These are phyloP conservation scores for Aphanomyces invadans DNA, from an alignment of 352 stramenopile genomes.

Conservation along the genomic window DNA sequence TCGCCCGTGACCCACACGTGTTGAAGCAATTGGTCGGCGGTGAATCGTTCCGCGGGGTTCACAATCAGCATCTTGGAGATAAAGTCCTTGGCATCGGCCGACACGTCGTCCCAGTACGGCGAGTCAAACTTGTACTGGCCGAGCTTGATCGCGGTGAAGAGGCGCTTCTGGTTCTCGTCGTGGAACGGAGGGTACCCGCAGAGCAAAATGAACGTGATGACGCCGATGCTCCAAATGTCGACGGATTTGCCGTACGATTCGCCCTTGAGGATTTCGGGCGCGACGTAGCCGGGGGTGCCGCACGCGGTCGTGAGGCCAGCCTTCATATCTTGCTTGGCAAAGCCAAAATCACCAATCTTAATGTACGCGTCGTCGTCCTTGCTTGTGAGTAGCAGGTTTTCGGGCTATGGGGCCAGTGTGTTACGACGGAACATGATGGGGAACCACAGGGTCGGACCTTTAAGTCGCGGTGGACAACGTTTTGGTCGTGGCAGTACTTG, in stretches of 20 bases:
- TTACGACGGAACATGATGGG: slow-evolving; percentile 72
- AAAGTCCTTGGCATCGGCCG: slow-evolving; percentile 84
- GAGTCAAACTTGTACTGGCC: slow-evolving; percentile 84
- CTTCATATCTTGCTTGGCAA: slow-evolving; percentile 80
- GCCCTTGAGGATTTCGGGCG: slow-evolving; percentile 79
- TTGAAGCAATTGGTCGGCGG: slow-evolving; percentile 47
- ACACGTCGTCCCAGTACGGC: slow-evolving; percentile 87
- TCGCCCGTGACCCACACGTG: slow-evolving; percentile 67
- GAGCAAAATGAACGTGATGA: slow-evolving; percentile 89
- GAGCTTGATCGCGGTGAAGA: slow-evolving; percentile 87
- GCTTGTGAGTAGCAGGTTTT: slow-evolving; percentile 83
- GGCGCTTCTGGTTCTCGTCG: slow-evolving; percentile 90
- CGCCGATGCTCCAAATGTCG: slow-evolving; percentile 80
- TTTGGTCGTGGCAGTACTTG: slow-evolving; percentile 82
- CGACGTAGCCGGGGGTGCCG: slow-evolving; percentile 70
- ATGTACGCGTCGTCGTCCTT: slow-evolving; percentile 81
- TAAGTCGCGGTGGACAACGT: slow-evolving; percentile 43
- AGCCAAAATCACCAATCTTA: slow-evolving; percentile 90
- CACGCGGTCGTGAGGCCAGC: slow-evolving; percentile 60
- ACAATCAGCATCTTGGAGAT: slow-evolving; percentile 82
- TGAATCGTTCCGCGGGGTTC: slow-evolving; percentile 59
- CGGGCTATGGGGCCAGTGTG: too few relatives aligned
- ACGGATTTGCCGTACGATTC: slow-evolving; percentile 75
- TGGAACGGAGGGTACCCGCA: slow-evolving; percentile 84
- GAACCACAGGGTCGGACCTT: neutral